phyloP scores from a whole-genome alignment of 176 grass and related monocot genomes.

The Carex parvula region DNA sequence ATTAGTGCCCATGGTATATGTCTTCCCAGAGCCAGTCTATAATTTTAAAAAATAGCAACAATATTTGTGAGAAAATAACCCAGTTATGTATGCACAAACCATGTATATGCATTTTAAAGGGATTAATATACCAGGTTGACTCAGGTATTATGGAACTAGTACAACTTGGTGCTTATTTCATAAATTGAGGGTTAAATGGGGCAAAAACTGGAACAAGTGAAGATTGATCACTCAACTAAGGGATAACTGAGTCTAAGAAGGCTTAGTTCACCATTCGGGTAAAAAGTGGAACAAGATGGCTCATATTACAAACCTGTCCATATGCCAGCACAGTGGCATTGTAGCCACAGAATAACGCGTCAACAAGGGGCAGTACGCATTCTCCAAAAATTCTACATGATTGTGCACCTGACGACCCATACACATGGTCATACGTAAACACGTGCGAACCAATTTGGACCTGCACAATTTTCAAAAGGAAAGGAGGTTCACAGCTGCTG shows the following conservation, averaged over 20 bases:
- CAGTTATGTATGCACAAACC: neutral
- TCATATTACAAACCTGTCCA: slow-evolving; percentile 56
- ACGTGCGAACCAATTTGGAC: slow-evolving; percentile 72
- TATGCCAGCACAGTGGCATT: slow-evolving; percentile 96
- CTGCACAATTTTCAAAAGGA: slow-evolving; percentile 26
- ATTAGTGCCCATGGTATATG: slow-evolving; percentile 97
- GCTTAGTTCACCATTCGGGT: neutral
- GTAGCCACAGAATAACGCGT: slow-evolving; percentile 74
- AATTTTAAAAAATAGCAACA: slow-evolving; percentile 8
- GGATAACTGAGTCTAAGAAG: neutral
- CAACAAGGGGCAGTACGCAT: slow-evolving; percentile 62
- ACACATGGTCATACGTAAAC: slow-evolving; percentile 87
- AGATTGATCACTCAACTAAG: neutral
- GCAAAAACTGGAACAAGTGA: neutral
- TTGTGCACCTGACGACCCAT: slow-evolving; percentile 48
- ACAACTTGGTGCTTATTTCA: neutral
- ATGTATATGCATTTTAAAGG: slow-evolving; percentile 17
- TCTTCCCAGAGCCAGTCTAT: slow-evolving; percentile 94
- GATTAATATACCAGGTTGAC: slow-evolving; percentile 11
- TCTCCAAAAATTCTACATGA: slow-evolving; percentile 61
- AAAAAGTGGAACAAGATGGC: neutral
- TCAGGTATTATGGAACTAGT: neutral
- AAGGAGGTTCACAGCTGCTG: slow-evolving; percentile 16
- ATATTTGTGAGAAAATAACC: slow-evolving; percentile 19
- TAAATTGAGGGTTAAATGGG: neutral